A percentile compares a stretch with the other conserved stretches of the same genome.
Evolutionary conservation across 768 basidiomycete genomes (phyloP).

Genomic region (Boletus tylopilopsis): DNA sequence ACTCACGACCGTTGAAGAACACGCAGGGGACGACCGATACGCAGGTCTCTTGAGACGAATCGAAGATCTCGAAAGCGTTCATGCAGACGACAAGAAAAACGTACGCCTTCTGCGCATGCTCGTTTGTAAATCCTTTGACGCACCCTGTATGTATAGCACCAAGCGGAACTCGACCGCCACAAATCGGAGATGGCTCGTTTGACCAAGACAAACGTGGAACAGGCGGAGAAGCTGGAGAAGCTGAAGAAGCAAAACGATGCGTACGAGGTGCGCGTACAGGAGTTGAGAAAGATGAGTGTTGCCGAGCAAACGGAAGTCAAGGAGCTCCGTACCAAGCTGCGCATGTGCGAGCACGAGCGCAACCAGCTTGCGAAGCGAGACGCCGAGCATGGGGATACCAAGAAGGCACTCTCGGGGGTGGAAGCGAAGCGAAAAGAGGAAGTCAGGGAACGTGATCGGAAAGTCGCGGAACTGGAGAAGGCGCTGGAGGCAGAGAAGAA

Average conservation of each 20-base stretch:
- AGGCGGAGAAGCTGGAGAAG: constrained; percentile 52
- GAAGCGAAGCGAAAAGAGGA: constrained; percentile 57
- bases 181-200: constrained; percentile 51
- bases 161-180: constrained; percentile 53
- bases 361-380: constrained; percentile 49
- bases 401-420: constrained; percentile 44
- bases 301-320: constrained; percentile 61
- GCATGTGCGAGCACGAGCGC: constrained; percentile 55
- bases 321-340: constrained; percentile 56
- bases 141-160: constrained; percentile 41
- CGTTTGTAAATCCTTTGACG: background rate
- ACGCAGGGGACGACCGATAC: constrained; percentile 42
- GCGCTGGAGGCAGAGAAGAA: constrained; percentile 45
- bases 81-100: constrained; percentile 60
- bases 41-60: constrained; percentile 57
- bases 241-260: constrained; percentile 58
- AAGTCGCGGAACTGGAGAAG: constrained; percentile 56
- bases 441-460: constrained; percentile 47
- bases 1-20: constrained; percentile 15
- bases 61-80: constrained; percentile 59
- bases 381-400: constrained; percentile 47
- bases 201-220: constrained; percentile 47
- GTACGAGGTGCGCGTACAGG: constrained; percentile 58
- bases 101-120: constrained; percentile 36
- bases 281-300: constrained; percentile 47